Percentiles rank a stretch among this genome's conserved stretches.
Conservation (phyloP, 768 basidiomycete species). For the Podaxis carcinomalis region DNA sequence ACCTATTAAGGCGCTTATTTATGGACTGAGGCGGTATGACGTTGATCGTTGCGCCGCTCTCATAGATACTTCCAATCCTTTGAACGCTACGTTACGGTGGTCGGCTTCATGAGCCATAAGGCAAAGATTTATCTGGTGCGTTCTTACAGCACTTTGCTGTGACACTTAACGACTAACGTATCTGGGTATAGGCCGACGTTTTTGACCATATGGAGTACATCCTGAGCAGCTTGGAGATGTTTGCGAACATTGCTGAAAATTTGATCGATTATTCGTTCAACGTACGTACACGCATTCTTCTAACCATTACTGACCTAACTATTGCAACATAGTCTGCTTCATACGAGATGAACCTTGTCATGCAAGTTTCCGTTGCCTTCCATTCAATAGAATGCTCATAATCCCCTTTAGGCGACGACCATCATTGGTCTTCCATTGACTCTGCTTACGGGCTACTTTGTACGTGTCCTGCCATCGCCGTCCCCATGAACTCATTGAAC, state of each 20-base stretch:
- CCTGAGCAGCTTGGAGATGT: slow-evolving; percentile 68
- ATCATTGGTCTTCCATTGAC: slow-evolving; percentile 72
- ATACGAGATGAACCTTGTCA: slow-evolving; percentile 73
- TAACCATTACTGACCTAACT: background rate
- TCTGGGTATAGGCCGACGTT: slow-evolving; percentile 55
- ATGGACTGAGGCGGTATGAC: slow-evolving; percentile 67
- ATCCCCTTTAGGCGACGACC: slow-evolving; percentile 44
- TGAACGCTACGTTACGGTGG: slow-evolving; percentile 34
- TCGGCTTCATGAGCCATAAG: slow-evolving; percentile 67
- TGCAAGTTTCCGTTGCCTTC: slow-evolving; percentile 34
- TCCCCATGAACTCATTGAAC: background rate
- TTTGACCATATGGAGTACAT: slow-evolving; percentile 76
- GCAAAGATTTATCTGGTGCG: slow-evolving; percentile 63
- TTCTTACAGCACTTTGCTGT: slow-evolving; percentile 1
- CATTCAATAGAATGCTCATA: background rate
- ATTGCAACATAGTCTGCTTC: slow-evolving; percentile 49
- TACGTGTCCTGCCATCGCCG: slow-evolving; percentile 14
- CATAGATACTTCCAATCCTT: slow-evolving; percentile 37
- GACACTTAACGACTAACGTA: background rate
- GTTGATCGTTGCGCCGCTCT: slow-evolving; percentile 62
- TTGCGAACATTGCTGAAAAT: slow-evolving; percentile 65
- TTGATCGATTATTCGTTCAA: slow-evolving; percentile 75
- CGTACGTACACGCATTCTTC: slow-evolving; percentile 30
- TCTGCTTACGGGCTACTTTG: slow-evolving; percentile 66
- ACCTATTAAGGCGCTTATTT: slow-evolving; percentile 66